These are phyloP conservation scores for Kalmusia sp. DNA, from an alignment of 2,329 filamentous ascomycete species.

Conservation along the genomic window DNA sequence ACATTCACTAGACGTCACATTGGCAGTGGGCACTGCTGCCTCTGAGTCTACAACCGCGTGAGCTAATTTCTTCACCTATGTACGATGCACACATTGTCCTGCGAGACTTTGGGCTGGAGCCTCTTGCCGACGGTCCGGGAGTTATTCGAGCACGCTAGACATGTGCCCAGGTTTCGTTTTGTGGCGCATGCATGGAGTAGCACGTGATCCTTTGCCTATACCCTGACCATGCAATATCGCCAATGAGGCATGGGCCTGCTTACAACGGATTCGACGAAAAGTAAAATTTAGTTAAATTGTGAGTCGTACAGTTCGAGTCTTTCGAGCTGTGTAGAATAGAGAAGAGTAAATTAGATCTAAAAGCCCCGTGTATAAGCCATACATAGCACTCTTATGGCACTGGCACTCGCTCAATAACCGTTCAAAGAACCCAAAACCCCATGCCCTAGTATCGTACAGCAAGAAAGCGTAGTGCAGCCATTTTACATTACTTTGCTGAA, in stretches of 20 bases:
- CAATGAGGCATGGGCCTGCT: too few relatives aligned
- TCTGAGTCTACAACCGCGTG: not conserved
- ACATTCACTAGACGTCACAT: conserved; percentile 6
- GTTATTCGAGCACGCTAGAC: not conserved
- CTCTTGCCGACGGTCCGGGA: not conserved
- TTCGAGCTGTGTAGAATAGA: conserved; percentile 24
- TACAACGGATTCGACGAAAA: too few relatives aligned
- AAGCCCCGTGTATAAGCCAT: conserved; percentile 14
- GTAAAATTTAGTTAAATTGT: too few relatives aligned
- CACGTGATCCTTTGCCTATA: not conserved
- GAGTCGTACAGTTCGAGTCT: not conserved
- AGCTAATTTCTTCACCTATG: not conserved
- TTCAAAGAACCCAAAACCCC: conserved; percentile 17
- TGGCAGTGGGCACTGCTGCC: not conserved
- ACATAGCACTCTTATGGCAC: conserved; percentile 22
- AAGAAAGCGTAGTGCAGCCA: conserved; percentile 19
- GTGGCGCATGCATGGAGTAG: conserved; percentile 2
- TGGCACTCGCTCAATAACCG: conserved; percentile 17
- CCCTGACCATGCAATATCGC: too few relatives aligned
- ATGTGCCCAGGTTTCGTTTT: too few relatives aligned
- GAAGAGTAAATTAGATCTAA: conserved; percentile 29
- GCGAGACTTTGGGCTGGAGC: not conserved
- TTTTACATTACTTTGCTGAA: conserved; percentile 73
- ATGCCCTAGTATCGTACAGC: conserved; percentile 36
- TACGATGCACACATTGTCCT: not conserved